Evolutionary conservation across 202 grass and related monocot genomes (phyloP).

Genomic region (Setaria italica): DNA sequence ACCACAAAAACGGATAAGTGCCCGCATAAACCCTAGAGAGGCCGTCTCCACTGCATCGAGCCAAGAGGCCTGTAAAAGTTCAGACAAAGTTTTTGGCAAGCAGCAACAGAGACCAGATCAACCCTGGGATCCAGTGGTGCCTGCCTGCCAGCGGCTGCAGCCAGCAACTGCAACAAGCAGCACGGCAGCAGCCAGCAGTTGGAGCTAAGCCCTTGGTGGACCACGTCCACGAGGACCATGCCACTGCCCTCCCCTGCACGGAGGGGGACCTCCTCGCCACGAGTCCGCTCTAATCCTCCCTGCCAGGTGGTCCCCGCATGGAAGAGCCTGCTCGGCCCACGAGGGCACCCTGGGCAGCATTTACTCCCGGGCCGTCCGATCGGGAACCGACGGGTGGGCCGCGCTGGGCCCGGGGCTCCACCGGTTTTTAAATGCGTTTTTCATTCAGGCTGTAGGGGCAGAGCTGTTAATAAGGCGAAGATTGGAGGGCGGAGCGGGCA

Average conservation of each 20-base stretch:
- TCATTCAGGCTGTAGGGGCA: background rate
- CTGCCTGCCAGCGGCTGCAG: background rate
- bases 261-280: constrained; percentile 12
- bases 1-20: constrained; percentile 36
- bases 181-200: background rate
- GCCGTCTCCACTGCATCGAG: background rate
- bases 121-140: constrained; percentile 45
- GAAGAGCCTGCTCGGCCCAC: constrained; percentile 37
- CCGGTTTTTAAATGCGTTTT: constrained; percentile 41
- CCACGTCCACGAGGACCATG: constrained; percentile 51
- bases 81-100: constrained; percentile 5
- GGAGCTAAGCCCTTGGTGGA: background rate
- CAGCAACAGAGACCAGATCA: constrained; percentile 46
- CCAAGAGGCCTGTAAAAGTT: constrained; percentile 40
- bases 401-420: background rate
- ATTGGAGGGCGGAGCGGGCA: background rate
- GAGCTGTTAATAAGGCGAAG: background rate
- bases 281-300: background rate
- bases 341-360: constrained; percentile 38
- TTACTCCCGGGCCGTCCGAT: constrained; percentile 23
- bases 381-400: background rate
- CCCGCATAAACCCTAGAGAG: background rate
- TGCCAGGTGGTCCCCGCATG: constrained; percentile 37
- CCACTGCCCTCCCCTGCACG: background rate
- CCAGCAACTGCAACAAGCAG: background rate